These are phyloP conservation scores for Myxozyma nipponensis DNA, from an alignment of 805 yeast species.

Conservation along the genomic window DNA sequence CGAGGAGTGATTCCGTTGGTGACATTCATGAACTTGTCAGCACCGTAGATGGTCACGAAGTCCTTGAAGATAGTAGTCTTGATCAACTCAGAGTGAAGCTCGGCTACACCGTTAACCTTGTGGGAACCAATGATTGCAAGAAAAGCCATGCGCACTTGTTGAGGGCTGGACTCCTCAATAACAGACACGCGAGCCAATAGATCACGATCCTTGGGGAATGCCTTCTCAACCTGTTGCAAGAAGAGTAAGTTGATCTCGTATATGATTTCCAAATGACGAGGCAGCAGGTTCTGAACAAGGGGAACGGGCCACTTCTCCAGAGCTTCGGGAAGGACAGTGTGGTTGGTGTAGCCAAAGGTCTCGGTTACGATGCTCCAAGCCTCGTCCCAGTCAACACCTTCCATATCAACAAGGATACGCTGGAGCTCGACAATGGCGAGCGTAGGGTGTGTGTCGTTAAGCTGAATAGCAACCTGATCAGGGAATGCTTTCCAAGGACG, in stretches of 20 bases:
- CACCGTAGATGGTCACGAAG: constrained; percentile 77
- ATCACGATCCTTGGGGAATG: constrained; percentile 70
- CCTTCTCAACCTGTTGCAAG: constrained; percentile 67
- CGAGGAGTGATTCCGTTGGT: constrained; percentile 96
- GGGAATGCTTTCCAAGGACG: constrained; percentile 79
- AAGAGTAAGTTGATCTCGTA: constrained; percentile 79
- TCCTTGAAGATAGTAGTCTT: constrained; percentile 86
- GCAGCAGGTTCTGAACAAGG: constrained; percentile 69
- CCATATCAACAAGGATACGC: constrained; percentile 79
- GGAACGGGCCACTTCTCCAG: constrained; percentile 94
- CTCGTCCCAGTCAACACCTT: constrained; percentile 71
- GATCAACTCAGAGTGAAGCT: constrained; percentile 85
- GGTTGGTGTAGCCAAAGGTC: constrained; percentile 90
- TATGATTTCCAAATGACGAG: constrained; percentile 87
- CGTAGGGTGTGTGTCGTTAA: constrained; percentile 94
- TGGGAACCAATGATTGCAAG: constrained; percentile 90
- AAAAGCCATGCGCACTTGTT: constrained; percentile 87
- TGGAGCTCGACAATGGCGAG: constrained; percentile 85
- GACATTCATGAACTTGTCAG: constrained; percentile 81
- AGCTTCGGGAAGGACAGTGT: constrained; percentile 93
- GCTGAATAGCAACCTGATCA: constrained; percentile 83
- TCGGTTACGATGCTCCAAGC: constrained; percentile 81
- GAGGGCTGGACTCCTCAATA: constrained; percentile 76
- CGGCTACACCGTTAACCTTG: constrained; percentile 94
- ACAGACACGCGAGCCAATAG: constrained; percentile 70